These are phyloP conservation scores for Cladosporium sp. DNA, from an alignment of 2,329 filamentous ascomycete species.

Conservation along the genomic window DNA sequence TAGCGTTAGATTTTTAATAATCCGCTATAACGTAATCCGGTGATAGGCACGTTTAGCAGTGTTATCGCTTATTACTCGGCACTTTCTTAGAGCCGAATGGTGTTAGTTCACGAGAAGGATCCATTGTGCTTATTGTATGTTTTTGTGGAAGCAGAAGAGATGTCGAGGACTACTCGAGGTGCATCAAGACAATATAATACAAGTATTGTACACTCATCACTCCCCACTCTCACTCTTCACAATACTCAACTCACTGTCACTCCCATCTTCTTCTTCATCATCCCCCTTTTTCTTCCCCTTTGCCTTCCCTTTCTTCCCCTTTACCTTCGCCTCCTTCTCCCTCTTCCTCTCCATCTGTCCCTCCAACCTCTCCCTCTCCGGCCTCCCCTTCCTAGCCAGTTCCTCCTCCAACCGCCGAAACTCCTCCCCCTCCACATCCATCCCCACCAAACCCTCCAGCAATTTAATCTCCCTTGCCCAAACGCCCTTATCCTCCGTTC, in stretches of 20 bases:
- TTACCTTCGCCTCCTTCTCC: constrained; percentile 51
- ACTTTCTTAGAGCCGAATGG: too few species aligned
- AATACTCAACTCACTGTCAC: constrained; percentile 33
- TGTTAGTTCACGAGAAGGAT: too few species aligned
- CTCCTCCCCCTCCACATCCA: constrained; percentile 70
- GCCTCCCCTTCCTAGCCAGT: constrained; percentile 63
- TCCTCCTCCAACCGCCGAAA: constrained; percentile 64
- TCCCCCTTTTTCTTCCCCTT: constrained; percentile 36
- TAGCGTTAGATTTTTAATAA: too few species aligned
- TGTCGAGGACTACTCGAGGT: too few species aligned
- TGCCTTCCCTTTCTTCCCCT: constrained; percentile 37
- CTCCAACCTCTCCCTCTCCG: constrained; percentile 70
- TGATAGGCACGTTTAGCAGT: too few species aligned
- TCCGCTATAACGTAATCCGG: too few species aligned
- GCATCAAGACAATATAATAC: too few species aligned
- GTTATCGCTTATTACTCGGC: too few species aligned
- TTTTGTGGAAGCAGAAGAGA: too few species aligned
- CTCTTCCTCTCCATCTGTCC: constrained; percentile 74
- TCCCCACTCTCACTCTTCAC: constrained; percentile 14
- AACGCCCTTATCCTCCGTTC: constrained; percentile 71
- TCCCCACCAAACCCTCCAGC: constrained; percentile 80
- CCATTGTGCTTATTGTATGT: too few species aligned
- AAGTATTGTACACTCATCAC: not conserved
- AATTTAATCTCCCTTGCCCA: constrained; percentile 96
- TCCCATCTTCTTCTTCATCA: constrained; percentile 20